These are phyloP conservation scores for Rubroboletus pulcherrimus DNA, from an alignment of 768 basidiomycete genomes.

Conservation along the genomic window DNA sequence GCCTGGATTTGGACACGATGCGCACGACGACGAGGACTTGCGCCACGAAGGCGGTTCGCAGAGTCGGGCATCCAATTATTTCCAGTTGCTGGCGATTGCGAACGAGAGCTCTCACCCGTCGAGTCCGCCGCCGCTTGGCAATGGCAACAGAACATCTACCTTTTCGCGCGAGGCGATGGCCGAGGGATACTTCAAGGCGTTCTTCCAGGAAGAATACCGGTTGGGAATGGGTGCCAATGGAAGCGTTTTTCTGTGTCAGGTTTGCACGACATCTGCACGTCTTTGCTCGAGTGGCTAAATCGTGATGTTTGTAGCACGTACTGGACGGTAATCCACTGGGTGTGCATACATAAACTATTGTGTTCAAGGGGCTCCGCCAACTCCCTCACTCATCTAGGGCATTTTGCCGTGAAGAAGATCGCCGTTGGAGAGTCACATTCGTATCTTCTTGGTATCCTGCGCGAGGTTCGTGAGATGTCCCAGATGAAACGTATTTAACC, in stretches of 20 bases:
- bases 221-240: conserved; percentile 97
- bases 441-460: conserved; percentile 77
- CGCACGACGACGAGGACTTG: conserved; percentile 26
- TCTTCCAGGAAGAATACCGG: conserved; percentile 85
- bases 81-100: conserved; percentile 68
- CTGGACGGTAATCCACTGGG: conserved; percentile 85
- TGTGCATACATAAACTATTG: conserved; percentile 20
- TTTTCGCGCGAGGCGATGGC: conserved; percentile 78
- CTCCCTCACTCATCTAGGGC: conserved; percentile 40
- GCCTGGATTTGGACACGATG: conserved; percentile 35
- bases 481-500: not conserved
- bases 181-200: conserved; percentile 88
- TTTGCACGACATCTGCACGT: conserved; percentile 27
- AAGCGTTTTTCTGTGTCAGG: conserved; percentile 84
- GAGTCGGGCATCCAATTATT: conserved; percentile 71
- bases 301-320: conserved; percentile 53
- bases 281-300: conserved; percentile 3
- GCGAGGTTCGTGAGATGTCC: conserved; percentile 49
- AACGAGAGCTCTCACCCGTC: conserved; percentile 60
- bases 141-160: conserved; percentile 22
- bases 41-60: conserved; percentile 40
- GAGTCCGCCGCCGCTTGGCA: conserved; percentile 39
- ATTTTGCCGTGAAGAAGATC: conserved; percentile 92
- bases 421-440: conserved; percentile 88
- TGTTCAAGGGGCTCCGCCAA: conserved; percentile 2